Conservation (phyloP, 768 basidiomycete genomes). For the Lenzites betulinus region DNA sequence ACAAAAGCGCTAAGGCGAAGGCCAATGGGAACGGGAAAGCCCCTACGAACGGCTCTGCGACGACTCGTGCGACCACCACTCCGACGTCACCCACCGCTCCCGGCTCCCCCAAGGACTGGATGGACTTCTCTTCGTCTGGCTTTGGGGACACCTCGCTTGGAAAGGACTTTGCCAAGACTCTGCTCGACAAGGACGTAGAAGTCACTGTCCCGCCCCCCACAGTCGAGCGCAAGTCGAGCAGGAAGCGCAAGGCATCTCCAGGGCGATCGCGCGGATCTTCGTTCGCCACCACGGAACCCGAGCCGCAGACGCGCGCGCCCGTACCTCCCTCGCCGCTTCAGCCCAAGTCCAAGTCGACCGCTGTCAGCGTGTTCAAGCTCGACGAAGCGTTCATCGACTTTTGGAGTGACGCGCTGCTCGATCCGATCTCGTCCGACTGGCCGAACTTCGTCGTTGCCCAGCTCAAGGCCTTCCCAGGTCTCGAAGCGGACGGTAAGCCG, state of each 20-base stretch:
- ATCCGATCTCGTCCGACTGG: constrained; percentile 66
- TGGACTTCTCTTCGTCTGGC: constrained; percentile 65
- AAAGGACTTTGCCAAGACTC: constrained; percentile 54
- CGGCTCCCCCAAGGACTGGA: constrained; percentile 55
- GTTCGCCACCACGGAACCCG: constrained; percentile 24
- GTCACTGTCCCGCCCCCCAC: constrained; percentile 41
- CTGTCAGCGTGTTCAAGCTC: constrained; percentile 53
- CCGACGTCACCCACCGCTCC: constrained; percentile 26
- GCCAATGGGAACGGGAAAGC: constrained; percentile 21
- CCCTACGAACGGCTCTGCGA: neutral
- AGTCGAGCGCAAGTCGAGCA: constrained; percentile 38
- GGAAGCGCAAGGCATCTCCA: constrained; percentile 33
- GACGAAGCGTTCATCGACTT: constrained; percentile 86
- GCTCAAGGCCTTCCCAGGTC: constrained; percentile 46
- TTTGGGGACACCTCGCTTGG: constrained; percentile 48
- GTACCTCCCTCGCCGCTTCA: neutral
- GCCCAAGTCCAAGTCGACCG: constrained; percentile 38
- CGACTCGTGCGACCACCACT: constrained; percentile 13
- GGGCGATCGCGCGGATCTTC: constrained; percentile 27
- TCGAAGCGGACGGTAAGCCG: constrained; percentile 38
- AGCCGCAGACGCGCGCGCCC: constrained; percentile 3
- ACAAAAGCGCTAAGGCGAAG: neutral
- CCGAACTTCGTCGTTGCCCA: constrained; percentile 72
- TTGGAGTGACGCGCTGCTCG: constrained; percentile 74
- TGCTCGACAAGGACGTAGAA: constrained; percentile 63